Base-by-base conservation (phyloP, 2,329 filamentous ascomycete species). In the Shiraia bambusicola region DNA sequence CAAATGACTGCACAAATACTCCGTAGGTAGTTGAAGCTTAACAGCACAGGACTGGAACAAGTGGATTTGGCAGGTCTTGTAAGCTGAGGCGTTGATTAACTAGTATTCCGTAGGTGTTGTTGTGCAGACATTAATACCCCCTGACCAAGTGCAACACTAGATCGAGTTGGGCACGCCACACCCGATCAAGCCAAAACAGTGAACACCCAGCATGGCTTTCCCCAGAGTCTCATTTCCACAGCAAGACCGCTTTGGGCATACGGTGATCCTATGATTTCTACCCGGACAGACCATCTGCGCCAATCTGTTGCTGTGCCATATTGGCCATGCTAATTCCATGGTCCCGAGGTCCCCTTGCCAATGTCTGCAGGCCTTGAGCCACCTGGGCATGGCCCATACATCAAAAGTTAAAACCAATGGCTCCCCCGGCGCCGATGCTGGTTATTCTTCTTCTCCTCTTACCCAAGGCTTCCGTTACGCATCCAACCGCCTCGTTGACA, bases 341-440 rank as follows among this genome's bases (percentile, higher is more conserved):
- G 56, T 55, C 61, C n/a, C n/a, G n/a, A n/a, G n/a, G n/a, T n/a
- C 63, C 63, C 62, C 64, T 61, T 55, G 56, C 57, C 52, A 61
- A 52, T 51, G 52, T 31, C 49, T 47, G 52, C 37, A 34, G 49
- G 49, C 36, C 52, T 35, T 25, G 40, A 30, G 35, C 45, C 46
- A 45, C 47, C 45, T 42, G 37, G 50, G 48, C 51, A 57, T 51
- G 55, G 49, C 45, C 35, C 37, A 38, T 41, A 47, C 33, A 42
- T 65, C 56, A 67, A 67, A 67, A 66, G 42, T 65, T 54, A 67
- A 67, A 67, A 66, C 47, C 49, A 42, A 52, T 47, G 42, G 39
- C 24, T 49, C 40, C 57, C 55, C 60, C 55, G 37, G 37, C 42
- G 41, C 45, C 32, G 33, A 40, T 40, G 26, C 46, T 43, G 40